phyloP scores from a whole-genome alignment of 345 rosid genomes.

The Clarkia xantiana region DNA sequence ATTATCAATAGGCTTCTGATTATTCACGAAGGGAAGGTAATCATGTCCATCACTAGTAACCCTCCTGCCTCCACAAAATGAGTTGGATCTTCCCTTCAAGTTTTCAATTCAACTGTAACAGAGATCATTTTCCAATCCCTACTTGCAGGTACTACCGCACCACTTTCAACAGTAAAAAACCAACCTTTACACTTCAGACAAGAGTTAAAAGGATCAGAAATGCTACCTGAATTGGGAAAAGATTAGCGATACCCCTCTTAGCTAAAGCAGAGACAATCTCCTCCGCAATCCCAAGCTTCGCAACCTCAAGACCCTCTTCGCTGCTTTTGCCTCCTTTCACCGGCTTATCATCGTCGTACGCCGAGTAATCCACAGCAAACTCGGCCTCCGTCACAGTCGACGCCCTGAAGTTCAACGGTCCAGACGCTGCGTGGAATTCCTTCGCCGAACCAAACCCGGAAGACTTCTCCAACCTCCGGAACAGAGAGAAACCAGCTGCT shows the following conservation, averaged over 20 bases:
- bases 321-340: conserved; percentile 7
- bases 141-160: too few species aligned
- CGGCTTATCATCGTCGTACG: conserved; percentile 26
- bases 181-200: too few species aligned
- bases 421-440: conserved; percentile 37
- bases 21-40: too few species aligned
- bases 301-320: conserved; percentile 57
- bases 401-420: conserved; percentile 34
- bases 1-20: too few species aligned
- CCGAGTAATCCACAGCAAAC: conserved; percentile 38
- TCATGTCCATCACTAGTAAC: too few species aligned
- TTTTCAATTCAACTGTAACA: too few species aligned
- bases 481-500: conserved; percentile 4
- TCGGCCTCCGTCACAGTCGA: conserved; percentile 23
- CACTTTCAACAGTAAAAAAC: too few species aligned
- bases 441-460: conserved; percentile 11
- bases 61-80: too few species aligned
- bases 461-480: not conserved
- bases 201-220: too few species aligned
- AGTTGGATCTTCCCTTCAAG: too few species aligned
- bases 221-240: conserved; percentile 85
- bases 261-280: conserved; percentile 70
- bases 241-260: conserved; percentile 40
- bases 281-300: conserved; percentile 49
- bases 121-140: too few species aligned